These are phyloP conservation scores for Pleochaeta shiraiana DNA, from an alignment of 2,329 filamentous ascomycete species.

Conservation along the genomic window DNA sequence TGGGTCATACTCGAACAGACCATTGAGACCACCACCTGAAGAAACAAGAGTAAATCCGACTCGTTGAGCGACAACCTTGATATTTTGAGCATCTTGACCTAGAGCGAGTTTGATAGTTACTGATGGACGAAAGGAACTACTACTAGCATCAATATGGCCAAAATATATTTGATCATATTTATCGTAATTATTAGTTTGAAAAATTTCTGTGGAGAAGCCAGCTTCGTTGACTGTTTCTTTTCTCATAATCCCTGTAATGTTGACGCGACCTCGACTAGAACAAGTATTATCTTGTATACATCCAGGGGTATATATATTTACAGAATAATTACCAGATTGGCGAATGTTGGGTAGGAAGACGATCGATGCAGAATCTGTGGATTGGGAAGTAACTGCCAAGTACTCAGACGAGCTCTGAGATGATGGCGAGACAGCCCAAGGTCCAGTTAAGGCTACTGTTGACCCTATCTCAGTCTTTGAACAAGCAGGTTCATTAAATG, in stretches of 20 bases:
- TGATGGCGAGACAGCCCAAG: constrained; percentile 51
- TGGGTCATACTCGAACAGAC: constrained; percentile 75
- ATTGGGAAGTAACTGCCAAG: constrained; percentile 36
- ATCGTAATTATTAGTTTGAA: constrained; percentile 86
- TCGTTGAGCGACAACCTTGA: constrained; percentile 76
- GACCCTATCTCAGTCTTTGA: constrained; percentile 42
- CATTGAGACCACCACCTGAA: constrained; percentile 64
- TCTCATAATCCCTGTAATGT: constrained; percentile 53
- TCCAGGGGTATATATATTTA: constrained; percentile 83
- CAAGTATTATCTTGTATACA: constrained; percentile 67
- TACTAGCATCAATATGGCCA: constrained; percentile 59
- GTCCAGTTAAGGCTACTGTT: constrained; percentile 43
- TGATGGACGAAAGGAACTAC: constrained; percentile 50
- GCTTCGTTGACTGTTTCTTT: constrained; percentile 21
- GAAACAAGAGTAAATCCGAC: constrained; percentile 56
- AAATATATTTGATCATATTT: constrained; percentile 91
- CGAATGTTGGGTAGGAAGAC: constrained; percentile 68
- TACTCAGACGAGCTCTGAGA: constrained; percentile 53
- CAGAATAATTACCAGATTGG: constrained; percentile 76
- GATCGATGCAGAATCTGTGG: constrained; percentile 43
- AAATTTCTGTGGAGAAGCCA: constrained; percentile 40
- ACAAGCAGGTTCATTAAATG: constrained; percentile 78
- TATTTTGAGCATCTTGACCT: constrained; percentile 35
- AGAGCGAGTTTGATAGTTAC: constrained; percentile 53
- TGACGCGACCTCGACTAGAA: constrained; percentile 52